Conservation (phyloP, 768 basidiomycete genomes). For the Austroboletus eburneus region DNA sequence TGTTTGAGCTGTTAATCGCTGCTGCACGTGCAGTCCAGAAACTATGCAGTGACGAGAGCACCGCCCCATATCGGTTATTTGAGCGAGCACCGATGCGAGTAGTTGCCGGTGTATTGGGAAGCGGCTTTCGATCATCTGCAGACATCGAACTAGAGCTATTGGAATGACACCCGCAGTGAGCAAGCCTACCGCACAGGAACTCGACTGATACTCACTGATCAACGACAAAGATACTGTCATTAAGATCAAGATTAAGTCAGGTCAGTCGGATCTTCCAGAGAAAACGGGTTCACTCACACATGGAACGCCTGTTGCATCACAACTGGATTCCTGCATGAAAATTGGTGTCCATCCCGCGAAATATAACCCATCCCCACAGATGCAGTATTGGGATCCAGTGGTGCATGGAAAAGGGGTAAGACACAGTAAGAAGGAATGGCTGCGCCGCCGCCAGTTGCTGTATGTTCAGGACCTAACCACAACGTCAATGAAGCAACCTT, state of each 20-base stretch:
- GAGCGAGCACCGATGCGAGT: conserved; percentile 33
- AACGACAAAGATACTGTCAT: conserved; percentile 51
- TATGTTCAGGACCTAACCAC: conserved; percentile 47
- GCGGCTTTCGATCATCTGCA: conserved; percentile 38
- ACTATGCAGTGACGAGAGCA: conserved; percentile 48
- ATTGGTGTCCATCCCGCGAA: conserved; percentile 55
- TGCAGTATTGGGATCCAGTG: conserved; percentile 25
- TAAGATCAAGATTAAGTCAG: background rate
- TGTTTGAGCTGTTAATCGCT: conserved; percentile 27
- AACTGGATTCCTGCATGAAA: conserved; percentile 50
- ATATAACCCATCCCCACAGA: conserved; percentile 40
- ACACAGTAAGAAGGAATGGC: conserved; percentile 52
- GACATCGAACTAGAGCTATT: conserved; percentile 52
- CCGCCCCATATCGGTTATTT: conserved; percentile 55
- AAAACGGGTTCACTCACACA: conserved; percentile 42
- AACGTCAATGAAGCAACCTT: background rate
- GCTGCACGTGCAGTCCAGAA: conserved; percentile 54
- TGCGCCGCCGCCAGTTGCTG: conserved; percentile 32
- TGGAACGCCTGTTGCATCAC: conserved; percentile 53
- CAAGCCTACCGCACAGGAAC: too few relatives aligned
- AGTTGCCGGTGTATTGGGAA: conserved; percentile 40
- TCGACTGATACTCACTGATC: conserved; percentile 35
- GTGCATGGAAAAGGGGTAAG: conserved; percentile 50
- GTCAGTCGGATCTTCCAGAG: background rate
- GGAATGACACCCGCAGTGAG: too few relatives aligned